phyloP scores from a whole-genome alignment of 768 basidiomycete genomes.

The Leccinellum albellum region DNA sequence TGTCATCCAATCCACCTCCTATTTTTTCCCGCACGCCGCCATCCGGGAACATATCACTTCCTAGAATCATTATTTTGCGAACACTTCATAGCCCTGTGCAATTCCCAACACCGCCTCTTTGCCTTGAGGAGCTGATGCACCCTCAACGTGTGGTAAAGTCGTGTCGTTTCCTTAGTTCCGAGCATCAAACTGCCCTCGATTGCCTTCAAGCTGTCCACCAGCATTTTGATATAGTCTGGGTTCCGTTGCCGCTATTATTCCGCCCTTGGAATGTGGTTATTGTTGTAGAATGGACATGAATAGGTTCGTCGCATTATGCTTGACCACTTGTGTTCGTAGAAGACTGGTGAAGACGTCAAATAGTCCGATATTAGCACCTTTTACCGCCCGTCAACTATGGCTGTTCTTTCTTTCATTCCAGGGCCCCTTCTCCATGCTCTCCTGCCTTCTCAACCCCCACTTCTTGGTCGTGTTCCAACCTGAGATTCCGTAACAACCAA shows the following conservation, averaged over 20 bases:
- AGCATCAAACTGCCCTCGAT: constrained; percentile 1
- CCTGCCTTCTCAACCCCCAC: constrained; percentile 43
- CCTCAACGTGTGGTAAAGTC: constrained; percentile 15
- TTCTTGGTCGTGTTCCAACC: constrained; percentile 38
- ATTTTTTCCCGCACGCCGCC: background rate
- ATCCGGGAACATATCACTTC: background rate
- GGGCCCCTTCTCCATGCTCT: constrained; percentile 41
- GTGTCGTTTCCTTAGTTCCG: constrained; percentile 13
- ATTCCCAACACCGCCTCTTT: constrained; percentile 10
- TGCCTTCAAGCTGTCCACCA: background rate
- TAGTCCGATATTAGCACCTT: background rate
- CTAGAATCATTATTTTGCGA: background rate
- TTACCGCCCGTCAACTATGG: background rate
- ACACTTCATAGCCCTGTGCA: background rate
- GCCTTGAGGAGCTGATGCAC: constrained; percentile 21
- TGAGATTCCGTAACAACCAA: constrained; percentile 43
- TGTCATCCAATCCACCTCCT: constrained; percentile 5
- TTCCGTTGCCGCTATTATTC: background rate
- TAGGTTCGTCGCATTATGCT: background rate
- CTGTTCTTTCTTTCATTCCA: constrained; percentile 11
- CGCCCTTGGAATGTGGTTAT: background rate
- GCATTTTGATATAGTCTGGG: background rate
- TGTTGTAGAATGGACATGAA: background rate
- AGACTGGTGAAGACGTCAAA: background rate
- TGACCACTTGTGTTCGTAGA: background rate